These are phyloP conservation scores for Suillus decipiens DNA, from an alignment of 768 basidiomycete genomes.

Conservation along the genomic window DNA sequence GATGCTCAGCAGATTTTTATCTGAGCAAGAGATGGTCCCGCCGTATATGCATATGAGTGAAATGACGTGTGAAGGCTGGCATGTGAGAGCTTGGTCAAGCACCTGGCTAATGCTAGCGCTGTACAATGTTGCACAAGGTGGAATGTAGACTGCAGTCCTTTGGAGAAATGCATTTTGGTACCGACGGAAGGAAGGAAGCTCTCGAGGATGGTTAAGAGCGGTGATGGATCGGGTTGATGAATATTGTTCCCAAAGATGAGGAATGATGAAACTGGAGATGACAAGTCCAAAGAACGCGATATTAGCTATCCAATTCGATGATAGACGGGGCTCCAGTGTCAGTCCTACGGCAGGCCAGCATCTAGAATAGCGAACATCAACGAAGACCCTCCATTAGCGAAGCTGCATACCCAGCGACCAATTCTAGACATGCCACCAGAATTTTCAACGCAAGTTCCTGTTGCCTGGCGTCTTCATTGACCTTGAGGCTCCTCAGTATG, in stretches of 20 bases:
- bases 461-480: slow-evolving; percentile 86
- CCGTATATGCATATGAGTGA: slow-evolving; percentile 75
- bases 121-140: slow-evolving; percentile 85
- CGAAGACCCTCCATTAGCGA: neutral
- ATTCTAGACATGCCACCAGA: slow-evolving; percentile 80
- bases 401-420: slow-evolving; percentile 69
- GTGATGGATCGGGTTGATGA: slow-evolving; percentile 75
- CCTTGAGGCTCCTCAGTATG: slow-evolving; percentile 71
- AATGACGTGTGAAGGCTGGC: slow-evolving; percentile 81
- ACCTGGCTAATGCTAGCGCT: slow-evolving; percentile 75
- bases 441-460: slow-evolving; percentile 85
- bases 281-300: slow-evolving; percentile 81
- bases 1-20: slow-evolving; percentile 69
- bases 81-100: slow-evolving; percentile 79
- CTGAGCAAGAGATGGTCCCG: slow-evolving; percentile 67
- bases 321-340: slow-evolving; percentile 83
- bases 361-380: slow-evolving; percentile 38
- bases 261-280: slow-evolving; percentile 68
- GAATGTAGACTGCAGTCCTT: slow-evolving; percentile 73
- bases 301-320: slow-evolving; percentile 90
- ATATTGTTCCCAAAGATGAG: slow-evolving; percentile 47
- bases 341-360: slow-evolving; percentile 72
- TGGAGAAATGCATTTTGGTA: slow-evolving; percentile 74
- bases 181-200: slow-evolving; percentile 77
- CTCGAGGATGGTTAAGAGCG: slow-evolving; percentile 67